A percentile compares a stretch with the other conserved stretches of the same genome.
Conservation (phyloP, 352 stramenopile genomes). For the Phytophthora brassicae region DNA sequence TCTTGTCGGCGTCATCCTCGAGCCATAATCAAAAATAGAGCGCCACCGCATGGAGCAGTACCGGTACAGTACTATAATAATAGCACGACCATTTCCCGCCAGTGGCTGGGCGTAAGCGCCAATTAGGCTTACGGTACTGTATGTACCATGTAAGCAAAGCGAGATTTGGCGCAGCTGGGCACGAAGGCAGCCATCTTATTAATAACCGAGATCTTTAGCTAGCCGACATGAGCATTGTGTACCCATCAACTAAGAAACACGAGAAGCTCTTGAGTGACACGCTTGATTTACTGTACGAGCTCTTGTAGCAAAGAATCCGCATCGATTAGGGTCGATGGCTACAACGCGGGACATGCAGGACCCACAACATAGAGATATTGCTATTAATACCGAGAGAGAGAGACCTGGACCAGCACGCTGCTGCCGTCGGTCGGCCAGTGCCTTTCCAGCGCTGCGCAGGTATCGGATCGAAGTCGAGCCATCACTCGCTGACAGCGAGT, state of each 20-base stretch:
- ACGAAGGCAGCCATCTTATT: conserved; percentile 18
- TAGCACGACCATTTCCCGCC: not conserved
- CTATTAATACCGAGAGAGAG: not conserved
- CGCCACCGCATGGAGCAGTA: conserved; percentile 20
- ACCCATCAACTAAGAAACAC: conserved; percentile 23
- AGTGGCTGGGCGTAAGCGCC: too few relatives aligned
- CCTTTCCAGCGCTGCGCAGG: conserved; percentile 2
- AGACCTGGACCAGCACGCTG: not conserved
- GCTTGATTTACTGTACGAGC: conserved; percentile 6
- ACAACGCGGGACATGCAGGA: not conserved
- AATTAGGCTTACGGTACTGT: too few relatives aligned
- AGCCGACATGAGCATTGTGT: conserved; percentile 4
- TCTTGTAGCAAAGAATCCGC: conserved; percentile 10
- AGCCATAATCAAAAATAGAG: conserved; percentile 23
- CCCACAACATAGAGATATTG: not conserved
- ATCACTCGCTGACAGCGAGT: too few relatives aligned
- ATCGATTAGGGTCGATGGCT: not conserved
- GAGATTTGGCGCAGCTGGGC: conserved; percentile 12
- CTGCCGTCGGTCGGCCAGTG: not conserved
- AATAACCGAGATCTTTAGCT: conserved; percentile 19
- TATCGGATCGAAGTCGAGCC: not conserved
- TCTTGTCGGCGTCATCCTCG: conserved; percentile 9
- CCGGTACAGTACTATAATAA: too few relatives aligned
- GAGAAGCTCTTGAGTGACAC: conserved; percentile 7
- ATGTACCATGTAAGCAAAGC: not conserved